A percentile compares a stretch with the other conserved stretches of the same genome.
Evolutionary conservation across 75 land plant species (phyloP).

Genomic region (Larix kaempferi): DNA sequence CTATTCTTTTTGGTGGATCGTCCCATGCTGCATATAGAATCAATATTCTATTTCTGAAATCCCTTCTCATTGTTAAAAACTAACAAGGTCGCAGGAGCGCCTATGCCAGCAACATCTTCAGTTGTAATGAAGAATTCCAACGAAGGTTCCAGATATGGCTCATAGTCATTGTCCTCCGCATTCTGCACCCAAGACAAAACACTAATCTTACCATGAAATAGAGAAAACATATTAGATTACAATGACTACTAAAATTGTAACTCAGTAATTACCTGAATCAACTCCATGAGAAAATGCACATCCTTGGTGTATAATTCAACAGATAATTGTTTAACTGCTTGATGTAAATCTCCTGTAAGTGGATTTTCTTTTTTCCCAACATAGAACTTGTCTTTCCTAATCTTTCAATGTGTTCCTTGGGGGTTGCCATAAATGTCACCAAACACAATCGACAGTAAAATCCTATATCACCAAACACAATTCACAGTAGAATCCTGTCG

Average conservation of each 20-base stretch:
- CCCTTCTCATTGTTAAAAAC: conserved; percentile 56
- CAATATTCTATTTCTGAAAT: conserved; percentile 33
- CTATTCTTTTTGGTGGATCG: conserved; percentile 47
- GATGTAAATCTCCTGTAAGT: conserved; percentile 29
- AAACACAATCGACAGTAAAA: no score
- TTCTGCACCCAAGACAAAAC: conserved; percentile 13
- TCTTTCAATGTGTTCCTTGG: conserved; percentile 29
- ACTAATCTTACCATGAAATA: background rate
- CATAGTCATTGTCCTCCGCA: conserved; percentile 48
- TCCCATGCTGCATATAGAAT: conserved; percentile 54
- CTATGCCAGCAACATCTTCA: conserved; percentile 32
- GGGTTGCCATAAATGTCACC: background rate
- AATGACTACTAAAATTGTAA: background rate
- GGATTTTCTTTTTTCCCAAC: conserved; percentile 29
- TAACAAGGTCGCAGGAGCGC: conserved; percentile 34
- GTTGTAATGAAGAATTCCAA: conserved; percentile 43
- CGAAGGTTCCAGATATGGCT: conserved; percentile 23
- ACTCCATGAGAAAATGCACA: conserved; percentile 55
- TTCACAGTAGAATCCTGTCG: no score
- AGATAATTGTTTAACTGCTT: conserved; percentile 42
- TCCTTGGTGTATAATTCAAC: conserved; percentile 56
- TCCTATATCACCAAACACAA: no score
- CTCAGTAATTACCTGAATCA: conserved; percentile 36
- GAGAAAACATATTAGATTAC: background rate
- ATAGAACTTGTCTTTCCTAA: conserved; percentile 35